Base-by-base conservation (phyloP, 371 early-diverging fungal genomes). In the Syncephalis fuscata region DNA sequence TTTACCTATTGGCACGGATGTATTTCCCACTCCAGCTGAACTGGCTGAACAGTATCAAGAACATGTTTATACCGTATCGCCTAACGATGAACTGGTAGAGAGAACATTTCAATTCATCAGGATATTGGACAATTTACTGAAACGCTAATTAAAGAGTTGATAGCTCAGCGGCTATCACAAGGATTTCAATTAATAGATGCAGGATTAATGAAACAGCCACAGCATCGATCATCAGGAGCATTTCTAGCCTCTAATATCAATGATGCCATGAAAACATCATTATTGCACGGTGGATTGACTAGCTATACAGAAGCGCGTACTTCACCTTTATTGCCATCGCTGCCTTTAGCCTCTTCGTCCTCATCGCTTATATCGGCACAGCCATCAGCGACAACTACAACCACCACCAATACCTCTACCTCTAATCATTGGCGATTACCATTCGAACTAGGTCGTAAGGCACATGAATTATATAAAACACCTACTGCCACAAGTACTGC, bases 1-100 rank as follows among this genome's bases (percentile, higher is more conserved):
- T 52, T 60, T 97, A 41, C 98, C 98, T 2, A 56, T 97, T 38
- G 94, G 91, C 0, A 92, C 88, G 0, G 88, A 92, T 55, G 88
- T 72, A 51, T 82, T 80, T 37, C 95, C 98, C 1, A 62, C 77
- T 8, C 62, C 62, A 15, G 80, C 84, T 38, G 87, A 88, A 50
- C 61, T 89, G 0, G 65, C 66, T 24, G 62, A 67, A 7, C 59
- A 70, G 8, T 93, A 89, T n/a, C 62, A 69, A 14, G 82, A 88
- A 52, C 86, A 86, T 56, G 76, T 73, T 56, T 88, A 92, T 57
- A 80, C 80, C 0, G 76, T 84, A 1, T 83, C 80, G 1, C 75
- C 80, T 0, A 80, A 78, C 52, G 80, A 84, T 15, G 80, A 77
- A 45, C 59, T 58, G 3, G 41, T 50, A 40, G 16, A 61, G 36